Evolutionary conservation across 306 rosid genomes (phyloP).

Genomic region (Abrus precatorius): DNA sequence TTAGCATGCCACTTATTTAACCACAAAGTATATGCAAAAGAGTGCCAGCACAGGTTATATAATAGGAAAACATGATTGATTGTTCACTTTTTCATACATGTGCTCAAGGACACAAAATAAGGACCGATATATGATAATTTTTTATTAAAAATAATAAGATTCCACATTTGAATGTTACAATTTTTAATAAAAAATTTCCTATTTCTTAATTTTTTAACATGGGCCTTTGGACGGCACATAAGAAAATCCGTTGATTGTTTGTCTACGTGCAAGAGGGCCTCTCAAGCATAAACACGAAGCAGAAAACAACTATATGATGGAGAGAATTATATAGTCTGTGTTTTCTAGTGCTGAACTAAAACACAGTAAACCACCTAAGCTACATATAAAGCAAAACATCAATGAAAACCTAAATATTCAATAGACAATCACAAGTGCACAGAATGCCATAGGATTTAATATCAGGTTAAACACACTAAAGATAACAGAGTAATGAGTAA

Average conservation of each 20-base stretch:
- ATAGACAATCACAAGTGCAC: conserved; percentile 28
- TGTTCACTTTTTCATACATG: neutral
- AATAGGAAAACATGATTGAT: conserved; percentile 5
- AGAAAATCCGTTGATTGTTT: too few species aligned
- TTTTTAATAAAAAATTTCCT: too few species aligned
- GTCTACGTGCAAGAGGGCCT: neutral
- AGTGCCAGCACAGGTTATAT: neutral
- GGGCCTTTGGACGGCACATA: too few species aligned
- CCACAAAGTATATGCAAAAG: neutral
- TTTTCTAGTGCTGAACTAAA: conserved; percentile 21
- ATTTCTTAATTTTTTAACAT: too few species aligned
- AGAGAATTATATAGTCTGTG: neutral
- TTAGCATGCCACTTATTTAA: neutral
- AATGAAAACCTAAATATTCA: conserved; percentile 21
- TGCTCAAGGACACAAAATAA: too few species aligned
- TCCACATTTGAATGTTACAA: too few species aligned
- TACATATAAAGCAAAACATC: conserved; percentile 6
- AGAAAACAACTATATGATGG: neutral
- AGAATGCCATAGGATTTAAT: conserved; percentile 10
- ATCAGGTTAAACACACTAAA: conserved; percentile 16
- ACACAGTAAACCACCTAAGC: neutral
- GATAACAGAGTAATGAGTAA: conserved; percentile 22
- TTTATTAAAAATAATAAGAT: too few species aligned
- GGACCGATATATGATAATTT: too few species aligned
- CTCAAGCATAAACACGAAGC: neutral